phyloP scores from a whole-genome alignment of 1,284 basidiomycete species.

The Leccinum griseonigrum region DNA sequence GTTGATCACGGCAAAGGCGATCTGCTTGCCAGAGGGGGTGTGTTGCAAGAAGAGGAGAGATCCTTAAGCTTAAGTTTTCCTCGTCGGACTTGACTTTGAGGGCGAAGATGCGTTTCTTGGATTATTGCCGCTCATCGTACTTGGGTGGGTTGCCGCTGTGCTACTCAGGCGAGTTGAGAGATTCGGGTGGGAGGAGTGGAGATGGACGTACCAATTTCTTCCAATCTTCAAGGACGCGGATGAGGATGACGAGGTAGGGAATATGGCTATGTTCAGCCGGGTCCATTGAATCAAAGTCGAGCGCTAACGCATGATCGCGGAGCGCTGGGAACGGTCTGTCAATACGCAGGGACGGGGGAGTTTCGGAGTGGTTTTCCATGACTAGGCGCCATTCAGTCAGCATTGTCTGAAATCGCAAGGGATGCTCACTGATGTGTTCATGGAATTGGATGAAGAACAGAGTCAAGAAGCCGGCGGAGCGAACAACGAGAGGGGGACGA shows the following conservation, averaged over 20 bases:
- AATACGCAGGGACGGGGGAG: conserved; percentile 79
- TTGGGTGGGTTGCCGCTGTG: conserved; percentile 66
- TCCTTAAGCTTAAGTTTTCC: conserved; percentile 21
- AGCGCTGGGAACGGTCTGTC: conserved; percentile 87
- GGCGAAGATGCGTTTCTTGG: conserved; percentile 49
- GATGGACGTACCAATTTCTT: conserved; percentile 54
- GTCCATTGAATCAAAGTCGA: conserved; percentile 78
- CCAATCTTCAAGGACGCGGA: conserved; percentile 83
- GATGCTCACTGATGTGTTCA: conserved; percentile 73
- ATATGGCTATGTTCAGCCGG: conserved; percentile 84
- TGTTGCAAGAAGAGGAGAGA: conserved; percentile 55
- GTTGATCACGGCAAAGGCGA: conserved; percentile 63
- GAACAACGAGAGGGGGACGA: conserved; percentile 78
- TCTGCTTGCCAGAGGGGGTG: conserved; percentile 38
- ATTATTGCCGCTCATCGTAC: conserved; percentile 30
- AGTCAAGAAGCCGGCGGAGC: conserved; percentile 86
- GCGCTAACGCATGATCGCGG: conserved; percentile 61
- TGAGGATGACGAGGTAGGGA: conserved; percentile 84
- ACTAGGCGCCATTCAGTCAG: conserved; percentile 46
- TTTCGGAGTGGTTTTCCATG: conserved; percentile 92
- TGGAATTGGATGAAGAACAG: conserved; percentile 85
- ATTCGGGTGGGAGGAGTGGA: background rate
- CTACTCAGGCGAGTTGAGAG: conserved; percentile 33
- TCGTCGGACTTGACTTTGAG: conserved; percentile 69
- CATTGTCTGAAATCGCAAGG: background rate